Evolutionary conservation across 225 moss, liverwort and hornwort species (phyloP).

Genomic region (Takakia lepidozioides): DNA sequence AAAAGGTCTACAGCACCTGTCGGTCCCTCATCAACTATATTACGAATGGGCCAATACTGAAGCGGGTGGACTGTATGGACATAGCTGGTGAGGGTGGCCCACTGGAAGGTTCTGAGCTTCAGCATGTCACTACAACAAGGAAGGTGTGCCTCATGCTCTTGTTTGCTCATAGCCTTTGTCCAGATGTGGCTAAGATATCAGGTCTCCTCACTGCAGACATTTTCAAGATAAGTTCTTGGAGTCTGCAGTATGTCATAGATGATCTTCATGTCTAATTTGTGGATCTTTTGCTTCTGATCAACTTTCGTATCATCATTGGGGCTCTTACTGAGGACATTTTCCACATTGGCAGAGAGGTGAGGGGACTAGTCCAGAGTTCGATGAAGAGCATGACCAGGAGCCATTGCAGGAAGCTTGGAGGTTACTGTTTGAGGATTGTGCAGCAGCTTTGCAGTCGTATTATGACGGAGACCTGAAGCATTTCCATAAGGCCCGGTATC

Average conservation of each 20-base stretch:
- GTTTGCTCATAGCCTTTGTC: too few species aligned
- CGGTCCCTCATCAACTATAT: constrained; percentile 18
- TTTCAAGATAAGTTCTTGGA: too few species aligned
- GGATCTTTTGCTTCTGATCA: too few species aligned
- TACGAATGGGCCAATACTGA: constrained; percentile 14
- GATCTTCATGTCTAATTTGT: too few species aligned
- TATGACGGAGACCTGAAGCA: constrained; percentile 96
- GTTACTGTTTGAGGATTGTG: constrained; percentile 80
- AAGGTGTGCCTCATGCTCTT: constrained; percentile 32
- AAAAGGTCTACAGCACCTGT: constrained; percentile 38
- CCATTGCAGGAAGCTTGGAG: constrained; percentile 58
- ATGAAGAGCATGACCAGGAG: constrained; percentile 39
- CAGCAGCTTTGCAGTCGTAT: constrained; percentile 74
- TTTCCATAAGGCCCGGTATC: constrained; percentile 94
- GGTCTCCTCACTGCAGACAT: too few species aligned
- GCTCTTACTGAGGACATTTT: too few species aligned
- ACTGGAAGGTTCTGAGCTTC: constrained; percentile 16
- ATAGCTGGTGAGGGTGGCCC: constrained; percentile 23
- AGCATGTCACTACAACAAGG: constrained; percentile 14
- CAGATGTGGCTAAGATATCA: too few species aligned
- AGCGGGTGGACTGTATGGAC: constrained; percentile 20
- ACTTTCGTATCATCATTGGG: too few species aligned
- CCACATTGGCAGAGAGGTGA: constrained; percentile 18
- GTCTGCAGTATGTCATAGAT: too few species aligned
- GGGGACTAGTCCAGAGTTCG: constrained; percentile 21